Evolutionary conservation across 2,329 filamentous ascomycete genomes (phyloP).

Genomic region (Harringtonia aguacate): DNA sequence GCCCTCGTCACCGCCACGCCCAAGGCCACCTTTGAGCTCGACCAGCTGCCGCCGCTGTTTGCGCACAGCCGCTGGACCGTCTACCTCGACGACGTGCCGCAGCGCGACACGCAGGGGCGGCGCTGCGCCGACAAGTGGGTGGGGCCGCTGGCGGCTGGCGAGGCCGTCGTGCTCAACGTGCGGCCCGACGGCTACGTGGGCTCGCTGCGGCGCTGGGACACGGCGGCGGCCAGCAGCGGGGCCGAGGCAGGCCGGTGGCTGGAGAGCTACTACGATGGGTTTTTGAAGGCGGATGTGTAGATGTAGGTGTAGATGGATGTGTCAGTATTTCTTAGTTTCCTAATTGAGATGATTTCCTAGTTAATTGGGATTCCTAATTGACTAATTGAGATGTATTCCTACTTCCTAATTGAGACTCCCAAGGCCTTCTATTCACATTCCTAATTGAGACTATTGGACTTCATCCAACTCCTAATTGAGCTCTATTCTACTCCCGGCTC

Average conservation of each 20-base stretch:
- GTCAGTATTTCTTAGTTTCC: too few relatives aligned
- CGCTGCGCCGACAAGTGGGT: conserved; percentile 59
- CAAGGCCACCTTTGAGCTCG: conserved; percentile 53
- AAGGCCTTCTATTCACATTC: too few relatives aligned
- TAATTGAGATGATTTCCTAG: too few relatives aligned
- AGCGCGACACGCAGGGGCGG: conserved; percentile 38
- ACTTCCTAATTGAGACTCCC: too few relatives aligned
- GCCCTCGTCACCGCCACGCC: conserved; percentile 53
- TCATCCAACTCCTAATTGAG: too few relatives aligned
- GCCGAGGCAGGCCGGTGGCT: conserved; percentile 41
- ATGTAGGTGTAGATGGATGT: conserved; percentile 9
- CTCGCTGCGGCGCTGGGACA: conserved; percentile 41
- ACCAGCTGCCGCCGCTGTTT: conserved; percentile 49
- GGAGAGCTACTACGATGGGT: conserved; percentile 41
- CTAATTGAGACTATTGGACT: too few relatives aligned
- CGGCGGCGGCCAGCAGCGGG: conserved; percentile 35
- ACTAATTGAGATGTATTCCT: too few relatives aligned
- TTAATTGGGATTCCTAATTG: too few relatives aligned
- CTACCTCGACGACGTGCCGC: conserved; percentile 55
- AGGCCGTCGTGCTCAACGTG: conserved; percentile 56
- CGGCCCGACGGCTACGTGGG: conserved; percentile 67
- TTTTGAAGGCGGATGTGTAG: conserved; percentile 26
- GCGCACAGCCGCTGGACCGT: conserved; percentile 59
- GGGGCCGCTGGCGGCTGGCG: conserved; percentile 40
- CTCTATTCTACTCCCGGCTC: too few relatives aligned